These are phyloP conservation scores for Colletotrichum gigasporum DNA, from an alignment of 2,329 filamentous ascomycete species.

Conservation along the genomic window DNA sequence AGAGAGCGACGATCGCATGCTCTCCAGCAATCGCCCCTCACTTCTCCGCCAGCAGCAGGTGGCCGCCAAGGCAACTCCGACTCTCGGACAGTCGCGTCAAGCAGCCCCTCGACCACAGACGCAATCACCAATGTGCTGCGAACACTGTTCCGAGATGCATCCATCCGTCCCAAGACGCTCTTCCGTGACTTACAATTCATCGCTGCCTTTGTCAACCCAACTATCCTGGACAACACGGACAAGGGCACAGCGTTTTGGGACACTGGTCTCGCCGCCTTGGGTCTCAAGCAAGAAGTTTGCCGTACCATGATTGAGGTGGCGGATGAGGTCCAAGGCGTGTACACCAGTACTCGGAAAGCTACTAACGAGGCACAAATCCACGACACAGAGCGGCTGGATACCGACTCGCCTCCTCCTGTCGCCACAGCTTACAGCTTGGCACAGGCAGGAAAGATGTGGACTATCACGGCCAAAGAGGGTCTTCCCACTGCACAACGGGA, in stretches of 20 bases:
- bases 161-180: constrained; percentile 79
- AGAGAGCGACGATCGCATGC: constrained; percentile 73
- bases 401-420: constrained; percentile 52
- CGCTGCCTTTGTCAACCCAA: constrained; percentile 70
- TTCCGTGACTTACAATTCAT: constrained; percentile 85
- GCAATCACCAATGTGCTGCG: constrained; percentile 74
- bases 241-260: constrained; percentile 88
- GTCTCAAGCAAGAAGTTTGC: constrained; percentile 87
- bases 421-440: constrained; percentile 74
- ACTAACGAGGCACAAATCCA: constrained; percentile 42
- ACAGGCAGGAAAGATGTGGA: constrained; percentile 89
- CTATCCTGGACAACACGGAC: constrained; percentile 69
- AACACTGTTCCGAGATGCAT: constrained; percentile 72
- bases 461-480: constrained; percentile 93
- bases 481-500: constrained; percentile 90
- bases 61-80: constrained; percentile 55
- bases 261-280: constrained; percentile 86
- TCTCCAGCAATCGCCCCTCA: constrained; percentile 46
- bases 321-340: constrained; percentile 64
- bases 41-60: constrained; percentile 43
- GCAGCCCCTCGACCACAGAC: constrained; percentile 65
- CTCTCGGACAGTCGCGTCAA: constrained; percentile 58
- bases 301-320: constrained; percentile 77
- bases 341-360: constrained; percentile 69
- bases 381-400: constrained; percentile 31